These are phyloP conservation scores for Paramyrothecium sp. DNA, from an alignment of 2,329 filamentous ascomycete genomes.

Conservation along the genomic window DNA sequence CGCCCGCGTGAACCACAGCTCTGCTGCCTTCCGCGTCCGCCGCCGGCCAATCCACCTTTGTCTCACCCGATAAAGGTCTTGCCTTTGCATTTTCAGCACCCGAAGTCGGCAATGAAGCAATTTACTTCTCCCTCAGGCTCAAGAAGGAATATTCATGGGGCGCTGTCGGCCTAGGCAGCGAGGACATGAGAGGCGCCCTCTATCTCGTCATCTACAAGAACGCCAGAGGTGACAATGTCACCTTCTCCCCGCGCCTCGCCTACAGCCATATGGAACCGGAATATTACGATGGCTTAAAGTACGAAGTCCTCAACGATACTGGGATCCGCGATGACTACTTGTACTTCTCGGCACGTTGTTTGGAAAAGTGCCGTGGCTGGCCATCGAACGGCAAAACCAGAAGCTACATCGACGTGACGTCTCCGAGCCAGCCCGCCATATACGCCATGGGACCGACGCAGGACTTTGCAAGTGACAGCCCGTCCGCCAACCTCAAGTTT, in stretches of 20 bases:
- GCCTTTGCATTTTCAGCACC: constrained; percentile 52
- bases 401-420: constrained; percentile 50
- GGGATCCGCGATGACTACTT: constrained; percentile 44
- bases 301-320: constrained; percentile 44
- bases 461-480: constrained; percentile 38
- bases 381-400: constrained; percentile 21
- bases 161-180: constrained; percentile 52
- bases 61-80: constrained; percentile 39
- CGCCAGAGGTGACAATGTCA: constrained; percentile 45
- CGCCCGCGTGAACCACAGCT: neutral
- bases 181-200: constrained; percentile 50
- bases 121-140: constrained; percentile 55
- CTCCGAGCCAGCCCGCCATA: constrained; percentile 46
- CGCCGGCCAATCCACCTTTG: constrained; percentile 39
- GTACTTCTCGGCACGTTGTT: constrained; percentile 51
- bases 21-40: constrained; percentile 24
- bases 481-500: constrained; percentile 43
- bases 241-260: constrained; percentile 53
- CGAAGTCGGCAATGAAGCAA: constrained; percentile 40
- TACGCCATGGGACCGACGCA: constrained; percentile 55
- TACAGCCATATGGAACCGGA: constrained; percentile 51
- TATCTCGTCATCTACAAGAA: constrained; percentile 56
- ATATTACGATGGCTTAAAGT: constrained; percentile 40
- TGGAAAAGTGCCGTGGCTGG: constrained; percentile 51
- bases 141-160: constrained; percentile 47